Evolutionary conservation across 2,329 filamentous ascomycete species (phyloP).

Genomic region (Beauveria pseudobassiana): DNA sequence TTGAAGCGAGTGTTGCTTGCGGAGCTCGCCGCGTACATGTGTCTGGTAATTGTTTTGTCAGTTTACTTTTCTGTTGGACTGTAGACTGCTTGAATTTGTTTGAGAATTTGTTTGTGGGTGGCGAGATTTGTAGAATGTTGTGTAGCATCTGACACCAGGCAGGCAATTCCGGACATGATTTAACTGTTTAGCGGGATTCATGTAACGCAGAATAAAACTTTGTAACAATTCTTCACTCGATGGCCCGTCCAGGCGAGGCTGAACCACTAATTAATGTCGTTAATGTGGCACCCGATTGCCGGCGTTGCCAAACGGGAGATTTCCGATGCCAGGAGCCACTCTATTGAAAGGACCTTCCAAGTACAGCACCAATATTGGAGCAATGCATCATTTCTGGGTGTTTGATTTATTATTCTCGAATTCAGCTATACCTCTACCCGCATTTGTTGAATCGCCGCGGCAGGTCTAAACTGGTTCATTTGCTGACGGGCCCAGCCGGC

Average conservation of each 20-base stretch:
- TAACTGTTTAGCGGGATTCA: neutral
- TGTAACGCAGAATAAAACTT: neutral
- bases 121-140: slow-evolving; percentile 4
- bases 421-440: neutral
- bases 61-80: slow-evolving; percentile 23
- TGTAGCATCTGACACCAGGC: slow-evolving; percentile 6
- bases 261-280: neutral
- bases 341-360: neutral
- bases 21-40: slow-evolving; percentile 26
- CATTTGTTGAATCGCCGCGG: neutral
- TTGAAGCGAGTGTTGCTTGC: slow-evolving; percentile 31
- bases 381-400: neutral
- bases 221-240: neutral
- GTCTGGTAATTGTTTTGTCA: slow-evolving; percentile 23
- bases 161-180: neutral
- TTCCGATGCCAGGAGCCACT: neutral
- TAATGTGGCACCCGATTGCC: neutral
- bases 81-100: slow-evolving; percentile 9
- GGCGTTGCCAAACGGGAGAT: neutral
- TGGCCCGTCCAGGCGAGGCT: neutral
- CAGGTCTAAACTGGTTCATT: too few species aligned
- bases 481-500: too few species aligned
- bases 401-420: neutral
- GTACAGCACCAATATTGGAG: neutral
- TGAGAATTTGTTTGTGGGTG: neutral